Base-by-base conservation (phyloP, 2,329 filamentous ascomycete genomes). In the Dothidotthia symphoricarpi region DNA sequence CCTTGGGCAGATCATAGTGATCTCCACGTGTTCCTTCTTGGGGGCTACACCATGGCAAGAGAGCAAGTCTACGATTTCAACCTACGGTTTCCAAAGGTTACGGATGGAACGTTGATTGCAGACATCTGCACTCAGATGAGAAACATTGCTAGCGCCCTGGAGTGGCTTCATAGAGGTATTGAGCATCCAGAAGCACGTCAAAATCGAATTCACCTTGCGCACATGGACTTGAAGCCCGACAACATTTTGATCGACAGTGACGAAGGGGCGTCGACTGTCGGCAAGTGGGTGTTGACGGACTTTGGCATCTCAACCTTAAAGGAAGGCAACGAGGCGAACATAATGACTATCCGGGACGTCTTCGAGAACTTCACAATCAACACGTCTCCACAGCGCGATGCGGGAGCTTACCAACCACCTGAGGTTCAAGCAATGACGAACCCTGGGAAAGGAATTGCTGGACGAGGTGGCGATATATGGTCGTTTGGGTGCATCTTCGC, bases 381-480 rank as follows among this genome's bases (percentile, higher is more conserved):
- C 1, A 36, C 29, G 2, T 13, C 30, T 5, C 34, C 35, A 3
- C 34, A 16, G 11, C 34, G 39, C 10, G 25, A 31, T 11, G 25
- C 30, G 17, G 39, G 39, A 3, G 27, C 39, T 15, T 43, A 43
- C 16, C 39, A 38, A 15, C 34, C 39, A 29, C 39, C 39, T 3
- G 39, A 43, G 16, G 27, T 35, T 7, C 30, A 34, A n/a, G 12
- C 34, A 15, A 34, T 15, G 16, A 26, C 28, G 11, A 25, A 28
- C 3, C 5, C 22, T 11, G 26, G 19, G n/a, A 19, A 34, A 26
- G 34, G 34, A 11, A 16, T 19, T 14, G 39, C 34, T 24, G 42
- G 34, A 19, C 31, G 38, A 17, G 36, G 32, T 36, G 42, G 38
- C 6, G 42, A 45, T 16, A 45, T 45, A n/a, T 45, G 42, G 42